Evolutionary conservation across 495 filamentous ascomycete genomes (phyloP), one percentile per base, ranked within the genome.

Genomic region (Aspergillus haitiensis): DNA sequence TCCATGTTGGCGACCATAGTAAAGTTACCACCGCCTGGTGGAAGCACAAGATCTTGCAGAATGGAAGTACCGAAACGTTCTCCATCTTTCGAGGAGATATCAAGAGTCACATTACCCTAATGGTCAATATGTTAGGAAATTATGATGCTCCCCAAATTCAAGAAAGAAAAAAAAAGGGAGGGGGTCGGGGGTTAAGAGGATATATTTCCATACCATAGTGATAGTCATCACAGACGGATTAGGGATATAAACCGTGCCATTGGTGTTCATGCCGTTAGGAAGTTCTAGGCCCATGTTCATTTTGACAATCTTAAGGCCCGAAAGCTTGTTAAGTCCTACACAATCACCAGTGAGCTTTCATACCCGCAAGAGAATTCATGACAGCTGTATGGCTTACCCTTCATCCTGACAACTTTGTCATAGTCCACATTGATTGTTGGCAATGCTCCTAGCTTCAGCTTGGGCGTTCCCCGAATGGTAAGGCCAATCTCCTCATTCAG

Each of bases 171-270:
- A 49, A 44, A 52, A 35, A 53, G 35, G 44, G 21, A 48, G 18
- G 44, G 27, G 48, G 13, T 36, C 13, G 50, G 6, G 18, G 0
- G 11, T 10, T 13, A 2, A 46, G 4, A n/a, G n/a, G 12, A 4
- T 16, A 7, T 15, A 6, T 1, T 16, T 52, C 42, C 61, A 62
- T 78, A 88, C 87, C 70, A 91, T 78, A 16, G 76, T 69, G 48
- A 93, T 73, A 6, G 82, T 83, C 70, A 90, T 75, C 52, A 85
- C 70, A 4, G 88, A 86, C 6, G 81, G 82, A 67, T 93, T 93
- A 57, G 89, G 89, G 39, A 93, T 88, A 53, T 66, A 75, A 37
- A 84, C 81, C 5, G 73, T 80, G 63, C 84, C 89, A 35, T 80
- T 74, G 76, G 90, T 82, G 73, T 92, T 91, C 52, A 80, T 76